Evolutionary conservation across 1,284 basidiomycete genomes (phyloP).

Genomic region (Marasmius tenuissimus): DNA sequence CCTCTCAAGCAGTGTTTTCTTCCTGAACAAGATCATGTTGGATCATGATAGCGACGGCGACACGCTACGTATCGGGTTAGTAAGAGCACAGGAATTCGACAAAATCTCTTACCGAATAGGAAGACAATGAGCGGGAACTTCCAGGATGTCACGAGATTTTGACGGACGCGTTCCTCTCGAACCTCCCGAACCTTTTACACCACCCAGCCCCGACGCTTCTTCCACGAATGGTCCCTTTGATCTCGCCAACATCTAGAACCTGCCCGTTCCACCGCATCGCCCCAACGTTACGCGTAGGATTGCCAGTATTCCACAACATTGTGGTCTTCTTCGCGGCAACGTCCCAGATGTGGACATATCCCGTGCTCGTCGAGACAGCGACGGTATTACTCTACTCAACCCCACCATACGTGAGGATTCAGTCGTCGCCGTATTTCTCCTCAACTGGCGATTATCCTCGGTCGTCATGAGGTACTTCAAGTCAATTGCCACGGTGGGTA

Average conservation of each 20-base stretch:
- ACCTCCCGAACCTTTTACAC: too few relatives aligned
- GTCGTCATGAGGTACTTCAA: conserved; percentile 41
- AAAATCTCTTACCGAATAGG: too few relatives aligned
- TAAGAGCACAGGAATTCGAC: too few relatives aligned
- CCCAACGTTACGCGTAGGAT: conserved; percentile 44
- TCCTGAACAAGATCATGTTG: too few relatives aligned
- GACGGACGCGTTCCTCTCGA: too few relatives aligned
- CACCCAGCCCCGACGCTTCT: too few relatives aligned
- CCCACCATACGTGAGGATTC: conserved; percentile 42
- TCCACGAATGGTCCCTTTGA: conserved; percentile 50
- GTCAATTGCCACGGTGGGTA: conserved; percentile 43
- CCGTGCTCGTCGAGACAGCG: conserved; percentile 32
- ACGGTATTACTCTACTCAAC: conserved; percentile 37
- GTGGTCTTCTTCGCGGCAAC: conserved; percentile 44
- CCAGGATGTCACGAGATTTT: too few relatives aligned
- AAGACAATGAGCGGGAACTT: too few relatives aligned
- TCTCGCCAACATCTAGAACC: conserved; percentile 46
- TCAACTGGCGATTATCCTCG: conserved; percentile 49
- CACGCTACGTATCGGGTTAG: too few relatives aligned
- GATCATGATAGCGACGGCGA: too few relatives aligned
- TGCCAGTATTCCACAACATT: too few relatives aligned
- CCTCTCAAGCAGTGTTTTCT: too few relatives aligned
- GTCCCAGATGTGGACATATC: conserved; percentile 53
- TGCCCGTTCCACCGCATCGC: conserved; percentile 49
- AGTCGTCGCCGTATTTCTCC: conserved; percentile 44